Base-by-base conservation (phyloP, 1,139 yeast genomes). In the Taiozyma sp. region DNA sequence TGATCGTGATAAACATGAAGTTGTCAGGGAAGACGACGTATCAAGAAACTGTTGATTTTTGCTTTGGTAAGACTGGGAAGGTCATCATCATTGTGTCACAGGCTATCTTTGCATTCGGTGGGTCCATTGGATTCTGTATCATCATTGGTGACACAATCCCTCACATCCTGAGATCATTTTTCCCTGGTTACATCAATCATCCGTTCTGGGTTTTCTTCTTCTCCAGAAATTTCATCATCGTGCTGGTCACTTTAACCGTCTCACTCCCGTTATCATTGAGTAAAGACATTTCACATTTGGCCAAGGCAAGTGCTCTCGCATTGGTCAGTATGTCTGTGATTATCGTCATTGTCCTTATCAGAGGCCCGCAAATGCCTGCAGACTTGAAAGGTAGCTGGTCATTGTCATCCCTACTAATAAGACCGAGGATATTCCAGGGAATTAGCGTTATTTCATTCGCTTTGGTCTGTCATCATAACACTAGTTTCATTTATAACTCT, bases 61-160 rank as follows among this genome's bases (percentile, higher is more conserved):
- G 96, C 53, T 90, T 83, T 70, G 98, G 98, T 0, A 75, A 72
- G 29, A 57, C 72, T 28, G 98, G 98, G 0, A 81, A 85, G 55
- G 68, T 84, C 8, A 62, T 84, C 8, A 81, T 92, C 41, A 73
- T 92, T 23, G 62, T 86, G 5, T 82, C 96, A 0, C 96, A 92
- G 63, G 90, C 95, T 6, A 73, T 88, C 8, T 92, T 92, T 74
- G 97, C 97, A 1, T 85, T 90, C 63, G 98, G 98, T 24, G 98
- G 98, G 0, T 83, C 92, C 58, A 84, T 91, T 77, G 97, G 97
- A 3, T 92, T 90, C 68, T 87, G 96, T 58, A 93, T 92, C 50
- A 92, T 92, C 59, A 89, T 92, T 43, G 98, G 98, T 23, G 98
- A 92, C 64, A 89, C 97, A 0, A 84, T 92, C 42, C 98, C 98